Evolutionary conservation across 805 yeast genomes (phyloP).

Genomic region (Maudiozyma turicensis): DNA sequence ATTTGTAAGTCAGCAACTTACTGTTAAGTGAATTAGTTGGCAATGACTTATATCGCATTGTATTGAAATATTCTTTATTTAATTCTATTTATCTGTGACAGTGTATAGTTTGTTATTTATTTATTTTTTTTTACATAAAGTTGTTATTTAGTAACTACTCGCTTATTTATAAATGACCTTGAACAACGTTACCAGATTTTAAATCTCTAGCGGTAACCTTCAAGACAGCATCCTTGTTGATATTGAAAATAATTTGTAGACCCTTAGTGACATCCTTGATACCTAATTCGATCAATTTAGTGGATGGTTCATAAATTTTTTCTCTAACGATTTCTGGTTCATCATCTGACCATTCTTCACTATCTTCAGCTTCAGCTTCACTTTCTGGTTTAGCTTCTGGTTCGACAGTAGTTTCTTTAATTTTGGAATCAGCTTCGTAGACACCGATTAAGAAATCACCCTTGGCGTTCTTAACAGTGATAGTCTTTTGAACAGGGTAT

Average conservation of each 20-base stretch:
- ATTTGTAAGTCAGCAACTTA: too few species aligned
- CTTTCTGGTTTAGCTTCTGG: constrained; percentile 38
- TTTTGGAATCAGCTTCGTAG: constrained; percentile 75
- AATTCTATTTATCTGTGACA: background rate
- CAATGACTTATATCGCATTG: too few species aligned
- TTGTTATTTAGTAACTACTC: background rate
- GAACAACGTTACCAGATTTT: constrained; percentile 47
- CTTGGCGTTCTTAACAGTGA: constrained; percentile 50
- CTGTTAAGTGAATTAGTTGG: too few species aligned
- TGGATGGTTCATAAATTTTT: constrained; percentile 63
- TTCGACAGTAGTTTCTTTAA: constrained; percentile 75
- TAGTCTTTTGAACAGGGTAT: constrained; percentile 74
- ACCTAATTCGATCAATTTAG: constrained; percentile 67
- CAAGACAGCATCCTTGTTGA: constrained; percentile 52
- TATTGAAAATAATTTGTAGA: constrained; percentile 50
- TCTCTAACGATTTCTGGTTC: constrained; percentile 83
- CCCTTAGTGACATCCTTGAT: constrained; percentile 59
- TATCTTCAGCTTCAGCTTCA: constrained; percentile 42
- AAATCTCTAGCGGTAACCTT: constrained; percentile 55
- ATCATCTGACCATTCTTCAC: constrained; percentile 48
- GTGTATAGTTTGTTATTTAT: background rate
- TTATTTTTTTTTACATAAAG: background rate
- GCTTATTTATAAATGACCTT: constrained; percentile 37
- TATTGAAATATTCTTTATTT: too few species aligned
- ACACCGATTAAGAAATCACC: constrained; percentile 60